Base-by-base conservation (phyloP, 2,329 filamentous ascomycete species). In the Dactylellina sp. region DNA sequence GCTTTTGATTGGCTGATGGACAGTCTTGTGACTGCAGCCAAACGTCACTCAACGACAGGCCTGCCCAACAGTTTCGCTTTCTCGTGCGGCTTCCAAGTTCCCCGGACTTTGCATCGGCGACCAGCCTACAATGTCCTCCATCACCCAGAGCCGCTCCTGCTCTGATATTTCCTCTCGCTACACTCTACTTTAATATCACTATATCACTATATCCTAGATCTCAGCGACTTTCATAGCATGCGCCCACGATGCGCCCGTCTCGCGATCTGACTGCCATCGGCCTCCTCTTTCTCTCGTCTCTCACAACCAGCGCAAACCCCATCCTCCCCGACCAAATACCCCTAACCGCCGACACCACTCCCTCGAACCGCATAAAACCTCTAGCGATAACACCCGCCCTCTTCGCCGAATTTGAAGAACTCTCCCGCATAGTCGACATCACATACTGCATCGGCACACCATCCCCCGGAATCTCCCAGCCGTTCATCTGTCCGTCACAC, bases 361-460 rank as follows among this genome's bases (percentile, higher is more conserved):
- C 39, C 44, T 47, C 39, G 83, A 39, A 46, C 24, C 71, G 75
- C 42, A 65, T 24, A 16, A 40, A 65, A 18, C 46, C 42, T 12
- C 20, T 11, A 24, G 52, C 35, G 2, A 68, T 68, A 20, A 46
- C 63, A n/a, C 49, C 70, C n/a, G 7, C 47, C n/a, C 57, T 62
- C 24, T 59, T 52, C 63, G 83, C 86, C 70, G 89, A 91, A 16
- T 88, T 99, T 12, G 93, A 97, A 81, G 91, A 96, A 79, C 84
- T 94, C 63, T 88, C 94, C n/a, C 89, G 93, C 61, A 86, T 98
- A 24, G 94, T 97, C 75, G 95, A 99, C 80, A 95, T 98, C 37
- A 60, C 77, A 11, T 79, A 79, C 71, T 99, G 95, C 81, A 91
- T 98, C 70, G 93, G 93, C 75, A 89, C 86, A 2, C 74, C 77